These are phyloP conservation scores for Orobanche coerulescens DNA, from an alignment of 257 asterid genomes.

Conservation along the genomic window DNA sequence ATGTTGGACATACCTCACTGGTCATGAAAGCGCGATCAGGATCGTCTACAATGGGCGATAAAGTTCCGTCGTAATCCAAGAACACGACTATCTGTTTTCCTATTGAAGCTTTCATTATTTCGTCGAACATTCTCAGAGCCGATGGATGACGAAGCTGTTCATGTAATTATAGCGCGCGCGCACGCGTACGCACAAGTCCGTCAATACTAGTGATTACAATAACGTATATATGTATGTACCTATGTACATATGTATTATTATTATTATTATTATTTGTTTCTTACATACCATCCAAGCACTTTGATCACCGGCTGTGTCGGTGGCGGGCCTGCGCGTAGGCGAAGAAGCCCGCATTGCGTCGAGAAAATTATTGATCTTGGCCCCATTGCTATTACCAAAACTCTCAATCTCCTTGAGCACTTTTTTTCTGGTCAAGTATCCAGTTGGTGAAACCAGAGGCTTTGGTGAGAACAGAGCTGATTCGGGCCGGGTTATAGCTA, in stretches of 20 bases:
- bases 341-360: slow-evolving; percentile 82
- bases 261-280: background rate
- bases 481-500: slow-evolving; percentile 28
- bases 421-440: slow-evolving; percentile 29
- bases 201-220: too few relatives aligned
- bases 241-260: too few relatives aligned
- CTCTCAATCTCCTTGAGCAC: slow-evolving; percentile 31
- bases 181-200: background rate
- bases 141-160: slow-evolving; percentile 58
- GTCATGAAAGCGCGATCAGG: slow-evolving; percentile 71
- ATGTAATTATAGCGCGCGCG: background rate
- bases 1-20: slow-evolving; percentile 32
- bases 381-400: slow-evolving; percentile 20
- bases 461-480: slow-evolving; percentile 20
- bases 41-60: slow-evolving; percentile 71
- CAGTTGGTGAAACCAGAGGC: slow-evolving; percentile 15
- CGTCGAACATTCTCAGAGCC: slow-evolving; percentile 55
- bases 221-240: too few relatives aligned
- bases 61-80: slow-evolving; percentile 70
- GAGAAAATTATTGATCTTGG: slow-evolving; percentile 34
- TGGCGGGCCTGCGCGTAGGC: slow-evolving; percentile 42
- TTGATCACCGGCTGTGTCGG: slow-evolving; percentile 33
- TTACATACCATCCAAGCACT: slow-evolving; percentile 54
- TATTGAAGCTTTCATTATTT: slow-evolving; percentile 33
- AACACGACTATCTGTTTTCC: slow-evolving; percentile 66